Evolutionary conservation across 345 rosid species (phyloP).

Genomic region (Capsella bursapastoris): DNA sequence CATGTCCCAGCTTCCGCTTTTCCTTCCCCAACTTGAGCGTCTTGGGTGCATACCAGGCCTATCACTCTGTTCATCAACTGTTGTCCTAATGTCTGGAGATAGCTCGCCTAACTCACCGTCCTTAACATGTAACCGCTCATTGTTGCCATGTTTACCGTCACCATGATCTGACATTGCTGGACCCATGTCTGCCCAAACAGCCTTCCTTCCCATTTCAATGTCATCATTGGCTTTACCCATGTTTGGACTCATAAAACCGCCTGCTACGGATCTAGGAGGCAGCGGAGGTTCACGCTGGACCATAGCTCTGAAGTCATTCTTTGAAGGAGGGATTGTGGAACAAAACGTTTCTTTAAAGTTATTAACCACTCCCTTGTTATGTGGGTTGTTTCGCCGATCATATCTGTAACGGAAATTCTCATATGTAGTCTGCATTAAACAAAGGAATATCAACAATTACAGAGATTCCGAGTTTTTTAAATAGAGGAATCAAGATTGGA

Average conservation of each 20-base stretch:
- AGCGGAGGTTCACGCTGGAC: constrained; percentile 73
- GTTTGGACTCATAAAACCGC: constrained; percentile 95
- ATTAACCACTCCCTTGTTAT: constrained; percentile 66
- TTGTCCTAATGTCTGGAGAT: constrained; percentile 72
- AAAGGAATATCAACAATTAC: constrained; percentile 5
- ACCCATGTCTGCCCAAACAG: constrained; percentile 88
- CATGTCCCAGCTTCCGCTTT: constrained; percentile 77
- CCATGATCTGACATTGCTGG: constrained; percentile 60
- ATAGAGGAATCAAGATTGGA: neutral
- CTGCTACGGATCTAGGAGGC: constrained; percentile 63
- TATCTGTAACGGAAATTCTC: constrained; percentile 94
- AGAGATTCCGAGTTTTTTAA: neutral
- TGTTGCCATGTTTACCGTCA: constrained; percentile 64
- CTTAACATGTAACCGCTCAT: constrained; percentile 67
- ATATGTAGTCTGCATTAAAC: constrained; percentile 75
- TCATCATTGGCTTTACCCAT: constrained; percentile 90
- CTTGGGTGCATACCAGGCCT: constrained; percentile 76
- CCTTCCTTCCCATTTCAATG: constrained; percentile 96
- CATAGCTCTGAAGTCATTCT: constrained; percentile 78
- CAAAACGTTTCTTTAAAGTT: constrained; percentile 82
- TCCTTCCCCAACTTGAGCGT: constrained; percentile 75
- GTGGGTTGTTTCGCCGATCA: constrained; percentile 85
- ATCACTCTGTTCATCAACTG: constrained; percentile 68
- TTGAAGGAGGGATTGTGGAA: constrained; percentile 70
- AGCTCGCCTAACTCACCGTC: constrained; percentile 79